Conservation (phyloP, 1,284 basidiomycete species). For the Cystobasidium sp. region DNA sequence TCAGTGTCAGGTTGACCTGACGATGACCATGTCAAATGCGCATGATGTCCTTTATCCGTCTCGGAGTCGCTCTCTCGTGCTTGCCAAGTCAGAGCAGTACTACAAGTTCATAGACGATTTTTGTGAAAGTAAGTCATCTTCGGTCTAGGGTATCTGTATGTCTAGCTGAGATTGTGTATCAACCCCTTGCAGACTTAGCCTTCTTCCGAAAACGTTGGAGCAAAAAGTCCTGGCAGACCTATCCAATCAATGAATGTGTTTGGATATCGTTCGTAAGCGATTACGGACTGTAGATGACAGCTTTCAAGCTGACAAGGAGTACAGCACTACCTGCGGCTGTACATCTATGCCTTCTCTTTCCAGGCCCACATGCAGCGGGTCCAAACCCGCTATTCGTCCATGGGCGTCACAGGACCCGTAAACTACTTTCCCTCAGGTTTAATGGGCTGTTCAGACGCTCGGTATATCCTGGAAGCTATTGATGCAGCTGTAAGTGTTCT, state of each 20-base stretch:
- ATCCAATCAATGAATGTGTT: slow-evolving; percentile 1
- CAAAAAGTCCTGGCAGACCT: not conserved
- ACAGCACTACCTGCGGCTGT: slow-evolving; percentile 6
- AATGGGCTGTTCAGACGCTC: slow-evolving; percentile 1
- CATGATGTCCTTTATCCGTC: slow-evolving; percentile 1
- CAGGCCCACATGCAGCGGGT: slow-evolving; percentile 1
- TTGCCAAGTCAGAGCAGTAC: not conserved
- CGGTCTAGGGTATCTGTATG: not conserved
- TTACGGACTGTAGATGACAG: not conserved
- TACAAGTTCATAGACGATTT: slow-evolving; percentile 8
- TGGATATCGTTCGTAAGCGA: not conserved
- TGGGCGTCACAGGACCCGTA: not conserved
- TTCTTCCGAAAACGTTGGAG: not conserved
- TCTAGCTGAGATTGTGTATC: not conserved
- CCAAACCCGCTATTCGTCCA: not conserved
- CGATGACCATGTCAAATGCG: slow-evolving; percentile 1
- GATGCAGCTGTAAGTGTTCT: not conserved
- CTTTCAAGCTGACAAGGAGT: not conserved
- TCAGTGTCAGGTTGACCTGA: not conserved
- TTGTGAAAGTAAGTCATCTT: not conserved
- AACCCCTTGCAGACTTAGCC: not conserved
- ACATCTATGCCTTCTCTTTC: slow-evolving; percentile 8
- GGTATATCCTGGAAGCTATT: slow-evolving; percentile 3
- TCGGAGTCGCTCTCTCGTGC: not conserved
- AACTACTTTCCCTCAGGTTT: not conserved